Evolutionary conservation across 2,329 filamentous ascomycete species (phyloP), one percentile per base, ranked within the genome.

Genomic region (Neoarthrinium moseri): DNA sequence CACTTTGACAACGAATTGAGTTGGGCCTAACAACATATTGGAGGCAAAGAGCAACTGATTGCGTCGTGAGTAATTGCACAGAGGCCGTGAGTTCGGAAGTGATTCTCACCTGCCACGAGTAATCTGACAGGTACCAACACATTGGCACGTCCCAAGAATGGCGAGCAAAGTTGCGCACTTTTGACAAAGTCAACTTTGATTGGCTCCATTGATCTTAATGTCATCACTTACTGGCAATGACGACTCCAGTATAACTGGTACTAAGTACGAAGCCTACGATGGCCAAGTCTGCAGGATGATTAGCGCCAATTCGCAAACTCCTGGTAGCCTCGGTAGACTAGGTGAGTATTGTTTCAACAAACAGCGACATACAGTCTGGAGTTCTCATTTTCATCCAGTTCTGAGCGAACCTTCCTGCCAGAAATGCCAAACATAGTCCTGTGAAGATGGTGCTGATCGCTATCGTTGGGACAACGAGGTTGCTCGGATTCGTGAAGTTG

Each of bases 401-500:
- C 18, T 36, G 18, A 6, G 12, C 15, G 15, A 36, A 17, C 22
- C 34, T 36, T 12, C 34, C 34, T 17, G 10, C 11, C 17, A 36
- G 15, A 21, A 36, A 20, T 11, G 12, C 18, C 34, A 36, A 29
- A 4, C 47, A 46, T 20, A 46, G 36, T 1, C 21, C 39, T 2
- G 50, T 52, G 3, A 48, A 21, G 7, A 50, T 36, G 26, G 43
- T 24, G 43, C 42, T 33, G 13, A 50, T 18, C 5, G 38, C 20
- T 4, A 52, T 34, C 2, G 36, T 15, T 26, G 20, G 32, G 22
- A 17, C 26, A 40, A 12, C 15, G 36, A 29, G 22, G 26, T 48
- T 21, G 39, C 30, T n/a, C 45, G 20, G 38, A 17, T 34, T 24
- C 2, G 22, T 8, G 21, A 52, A 50, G 27, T 52, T 39, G 2